Evolutionary conservation across 1,139 yeast genomes (phyloP).

Genomic region (Debaryomycetaceae sp.): DNA sequence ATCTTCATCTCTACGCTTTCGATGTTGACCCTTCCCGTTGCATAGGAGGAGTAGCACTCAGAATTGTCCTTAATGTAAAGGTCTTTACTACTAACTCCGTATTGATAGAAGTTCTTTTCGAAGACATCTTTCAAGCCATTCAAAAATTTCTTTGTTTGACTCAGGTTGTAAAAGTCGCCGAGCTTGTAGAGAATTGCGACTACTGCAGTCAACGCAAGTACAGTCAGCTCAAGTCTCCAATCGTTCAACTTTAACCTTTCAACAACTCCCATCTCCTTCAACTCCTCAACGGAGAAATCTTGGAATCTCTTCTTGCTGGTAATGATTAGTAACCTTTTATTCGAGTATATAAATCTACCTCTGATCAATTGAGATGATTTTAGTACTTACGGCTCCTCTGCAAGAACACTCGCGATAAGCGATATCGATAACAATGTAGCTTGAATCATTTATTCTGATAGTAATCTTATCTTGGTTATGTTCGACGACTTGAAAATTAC

Average conservation of each 20-base stretch:
- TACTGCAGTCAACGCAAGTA: constrained; percentile 46
- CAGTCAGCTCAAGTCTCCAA: constrained; percentile 71
- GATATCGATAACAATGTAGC: background rate
- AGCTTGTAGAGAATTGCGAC: constrained; percentile 47
- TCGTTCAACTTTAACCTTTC: constrained; percentile 55
- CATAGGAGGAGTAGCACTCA: constrained; percentile 72
- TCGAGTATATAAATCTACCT: no score
- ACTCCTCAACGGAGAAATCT: constrained; percentile 48
- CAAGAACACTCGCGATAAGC: constrained; percentile 1
- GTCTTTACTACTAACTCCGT: constrained; percentile 57
- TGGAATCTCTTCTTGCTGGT: constrained; percentile 19
- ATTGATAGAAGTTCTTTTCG: constrained; percentile 70
- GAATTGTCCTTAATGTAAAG: constrained; percentile 65
- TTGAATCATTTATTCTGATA: background rate
- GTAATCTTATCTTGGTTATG: background rate
- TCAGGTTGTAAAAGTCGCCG: constrained; percentile 60
- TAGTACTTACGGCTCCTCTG: constrained; percentile 7
- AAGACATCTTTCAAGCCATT: constrained; percentile 45
- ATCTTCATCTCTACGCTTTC: constrained; percentile 60
- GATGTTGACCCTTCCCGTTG: constrained; percentile 83
- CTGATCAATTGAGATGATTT: background rate
- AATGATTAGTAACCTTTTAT: background rate
- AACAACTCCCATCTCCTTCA: constrained; percentile 44
- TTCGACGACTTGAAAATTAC: background rate
- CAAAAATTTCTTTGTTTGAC: constrained; percentile 50